phyloP scores from a whole-genome alignment of 2,329 filamentous ascomycete species.

The Xylaria sp. region DNA sequence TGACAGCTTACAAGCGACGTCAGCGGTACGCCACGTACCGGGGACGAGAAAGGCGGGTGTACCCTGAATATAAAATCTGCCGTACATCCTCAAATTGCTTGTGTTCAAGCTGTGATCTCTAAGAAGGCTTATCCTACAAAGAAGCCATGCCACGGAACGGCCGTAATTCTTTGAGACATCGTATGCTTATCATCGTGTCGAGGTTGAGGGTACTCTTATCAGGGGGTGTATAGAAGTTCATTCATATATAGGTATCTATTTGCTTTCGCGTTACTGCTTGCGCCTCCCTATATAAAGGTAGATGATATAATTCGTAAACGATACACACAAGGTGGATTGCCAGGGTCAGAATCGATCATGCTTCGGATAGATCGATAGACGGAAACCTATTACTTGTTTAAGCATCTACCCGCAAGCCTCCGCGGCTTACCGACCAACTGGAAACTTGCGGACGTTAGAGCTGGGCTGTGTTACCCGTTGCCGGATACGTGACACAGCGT shows the following conservation, averaged over 20 bases:
- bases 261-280: not conserved
- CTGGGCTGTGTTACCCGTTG: conserved; percentile 8
- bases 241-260: not conserved
- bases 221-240: not conserved
- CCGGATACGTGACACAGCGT: conserved; percentile 29
- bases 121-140: conserved; percentile 10
- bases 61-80: conserved; percentile 18
- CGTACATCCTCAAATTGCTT: conserved; percentile 24
- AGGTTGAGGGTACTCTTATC: not conserved
- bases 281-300: not conserved
- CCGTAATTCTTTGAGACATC: conserved; percentile 30
- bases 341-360: not conserved
- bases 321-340: not conserved
- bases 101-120: conserved; percentile 3
- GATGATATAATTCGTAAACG: not conserved
- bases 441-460: conserved; percentile 21
- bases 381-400: conserved; percentile 3
- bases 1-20: conserved; percentile 1
- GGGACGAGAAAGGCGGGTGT: conserved; percentile 7
- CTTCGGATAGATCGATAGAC: conserved; percentile 9
- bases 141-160: conserved; percentile 29
- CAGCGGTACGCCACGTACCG: conserved; percentile 15
- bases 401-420: conserved; percentile 19
- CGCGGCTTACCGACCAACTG: conserved; percentile 18
- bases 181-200: not conserved